Percentiles rank a stretch among this genome's conserved stretches.
Evolutionary conservation across 192 early-diverging fungal genomes (phyloP).

Genomic region (Entophlyctis helioformis): DNA sequence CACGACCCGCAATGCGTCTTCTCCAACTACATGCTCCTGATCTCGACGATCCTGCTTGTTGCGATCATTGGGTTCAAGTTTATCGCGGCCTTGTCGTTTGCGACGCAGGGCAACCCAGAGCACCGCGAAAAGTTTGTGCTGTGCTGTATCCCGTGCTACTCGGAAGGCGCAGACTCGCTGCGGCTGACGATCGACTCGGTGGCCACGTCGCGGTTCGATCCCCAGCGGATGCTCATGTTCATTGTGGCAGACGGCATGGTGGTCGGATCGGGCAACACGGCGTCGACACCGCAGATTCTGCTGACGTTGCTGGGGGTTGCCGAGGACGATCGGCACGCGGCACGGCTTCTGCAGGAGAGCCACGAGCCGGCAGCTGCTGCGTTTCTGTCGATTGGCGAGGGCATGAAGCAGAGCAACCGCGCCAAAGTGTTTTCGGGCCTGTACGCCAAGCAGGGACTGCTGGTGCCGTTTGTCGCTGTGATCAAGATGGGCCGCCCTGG

Average conservation of each 20-base stretch:
- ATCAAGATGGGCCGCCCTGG: slow-evolving; percentile 83
- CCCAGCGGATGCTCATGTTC: slow-evolving; percentile 80
- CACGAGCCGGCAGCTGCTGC: slow-evolving; percentile 52
- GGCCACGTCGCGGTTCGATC: slow-evolving; percentile 59
- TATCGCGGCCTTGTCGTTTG: slow-evolving; percentile 80
- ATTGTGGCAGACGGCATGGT: slow-evolving; percentile 84
- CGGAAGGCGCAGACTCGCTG: slow-evolving; percentile 40
- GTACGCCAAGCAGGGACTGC: slow-evolving; percentile 77
- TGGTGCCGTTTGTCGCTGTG: slow-evolving; percentile 86
- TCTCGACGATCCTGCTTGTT: slow-evolving; percentile 54
- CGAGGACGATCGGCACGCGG: too few species aligned
- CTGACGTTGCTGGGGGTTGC: slow-evolving; percentile 41
- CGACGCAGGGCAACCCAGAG: slow-evolving; percentile 51
- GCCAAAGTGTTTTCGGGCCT: slow-evolving; percentile 95
- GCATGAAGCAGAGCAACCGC: slow-evolving; percentile 82
- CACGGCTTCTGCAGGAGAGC: slow-evolving; percentile 43
- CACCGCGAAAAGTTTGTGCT: slow-evolving; percentile 5
- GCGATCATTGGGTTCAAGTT: slow-evolving; percentile 82
- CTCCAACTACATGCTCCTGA: slow-evolving; percentile 71
- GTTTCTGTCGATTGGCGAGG: slow-evolving; percentile 85
- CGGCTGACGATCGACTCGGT: slow-evolving; percentile 59
- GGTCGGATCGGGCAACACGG: slow-evolving; percentile 89
- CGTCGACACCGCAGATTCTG: slow-evolving; percentile 89
- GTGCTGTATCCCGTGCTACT: slow-evolving; percentile 67
- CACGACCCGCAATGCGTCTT: slow-evolving; percentile 61